Evolutionary conservation across 164 flowering plant genomes (phyloP), one percentile per base, ranked within the genome.

Genomic region (Sextonia rubra): DNA sequence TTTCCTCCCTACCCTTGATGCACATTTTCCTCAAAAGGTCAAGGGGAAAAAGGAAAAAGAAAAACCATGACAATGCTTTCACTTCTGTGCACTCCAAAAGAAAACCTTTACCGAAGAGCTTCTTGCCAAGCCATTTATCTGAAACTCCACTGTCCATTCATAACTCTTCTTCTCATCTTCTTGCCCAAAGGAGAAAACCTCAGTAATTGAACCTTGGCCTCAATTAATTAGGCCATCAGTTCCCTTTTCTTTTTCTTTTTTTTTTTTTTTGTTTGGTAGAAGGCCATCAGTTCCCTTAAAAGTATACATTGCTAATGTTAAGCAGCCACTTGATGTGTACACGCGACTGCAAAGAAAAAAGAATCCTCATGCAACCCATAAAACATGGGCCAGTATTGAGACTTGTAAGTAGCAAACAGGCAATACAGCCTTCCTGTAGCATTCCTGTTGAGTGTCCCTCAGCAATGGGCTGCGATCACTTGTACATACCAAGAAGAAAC

Each of bases 381-480:
- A 79, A 75, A 77, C 71, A 71, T 70, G 78, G 75, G 71, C 23
- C 79, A 68, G 55, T 62, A 17, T 47, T 37, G 64, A 60, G 48
- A 56, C 56, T 77, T 81, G 76, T 60, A 60, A 61, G 29, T 22
- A 48, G 26, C 32, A 49, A 1, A 56, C 17, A 55, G 25, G 8
- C 15, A 12, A 44, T 23, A 52, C 58, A n/a, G 60, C 44, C 37
- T 37, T 52, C 47, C 73, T 52, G 47, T 49, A n/a, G 24, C 20
- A 3, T 52, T 60, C 44, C 44, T 37, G 8, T 56, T 63, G 68
- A 68, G 80, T 76, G 56, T 69, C 71, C 71, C 12, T 23, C 15
- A 4, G 58, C 7, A 68, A 55, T 17, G 25, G 23, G 66, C 61
- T 55, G 75, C 47, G 49, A 52, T 65, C 47, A 62, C 62, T 62